Evolutionary conservation across 2,329 filamentous ascomycete genomes (phyloP).

Genomic region (Neofusicoccum sp.): DNA sequence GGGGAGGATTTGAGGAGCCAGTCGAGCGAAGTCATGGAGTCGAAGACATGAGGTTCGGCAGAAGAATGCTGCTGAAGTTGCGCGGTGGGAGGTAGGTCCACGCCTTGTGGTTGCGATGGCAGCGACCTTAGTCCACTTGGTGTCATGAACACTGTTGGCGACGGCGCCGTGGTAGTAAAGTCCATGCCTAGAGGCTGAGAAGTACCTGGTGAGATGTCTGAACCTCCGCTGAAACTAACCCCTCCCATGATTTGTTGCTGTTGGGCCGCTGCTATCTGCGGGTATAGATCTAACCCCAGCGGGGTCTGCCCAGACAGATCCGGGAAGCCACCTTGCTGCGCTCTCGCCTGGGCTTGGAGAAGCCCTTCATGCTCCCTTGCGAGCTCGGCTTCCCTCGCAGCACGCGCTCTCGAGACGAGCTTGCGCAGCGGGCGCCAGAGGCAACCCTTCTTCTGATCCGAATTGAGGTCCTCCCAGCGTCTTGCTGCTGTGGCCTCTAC

Average conservation of each 20-base stretch:
- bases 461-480: conserved; percentile 40
- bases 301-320: conserved; percentile 24
- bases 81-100: neutral
- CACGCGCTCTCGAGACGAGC: conserved; percentile 61
- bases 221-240: neutral
- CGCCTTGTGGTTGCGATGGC: neutral
- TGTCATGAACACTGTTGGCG: conserved; percentile 9
- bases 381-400: conserved; percentile 56
- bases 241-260: neutral
- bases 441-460: conserved; percentile 45
- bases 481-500: conserved; percentile 52
- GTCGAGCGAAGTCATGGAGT: conserved; percentile 28
- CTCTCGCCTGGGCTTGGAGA: conserved; percentile 28
- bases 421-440: conserved; percentile 66
- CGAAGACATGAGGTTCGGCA: conserved; percentile 23
- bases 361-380: conserved; percentile 37
- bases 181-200: conserved; percentile 15
- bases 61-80: neutral
- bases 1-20: conserved; percentile 18
- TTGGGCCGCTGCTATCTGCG: conserved; percentile 25
- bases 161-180: neutral
- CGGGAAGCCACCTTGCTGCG: conserved; percentile 24
- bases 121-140: conserved; percentile 5
- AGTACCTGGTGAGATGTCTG: neutral
- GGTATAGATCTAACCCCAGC: conserved; percentile 15